These are phyloP conservation scores for Aspergillus alliaceus DNA, from an alignment of 2,329 filamentous ascomycete genomes.

Conservation along the genomic window DNA sequence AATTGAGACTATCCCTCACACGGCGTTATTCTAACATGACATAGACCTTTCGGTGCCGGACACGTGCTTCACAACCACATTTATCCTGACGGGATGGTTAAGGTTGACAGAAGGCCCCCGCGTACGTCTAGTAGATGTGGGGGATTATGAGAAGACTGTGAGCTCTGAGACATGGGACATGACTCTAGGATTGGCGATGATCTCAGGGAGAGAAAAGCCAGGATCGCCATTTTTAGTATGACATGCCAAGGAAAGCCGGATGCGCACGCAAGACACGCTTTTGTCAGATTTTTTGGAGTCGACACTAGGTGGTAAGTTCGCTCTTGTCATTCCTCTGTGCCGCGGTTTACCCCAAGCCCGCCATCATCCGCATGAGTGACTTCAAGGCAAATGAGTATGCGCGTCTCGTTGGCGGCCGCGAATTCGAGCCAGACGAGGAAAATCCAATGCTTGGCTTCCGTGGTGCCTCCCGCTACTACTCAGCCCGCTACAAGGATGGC, in stretches of 20 bases:
- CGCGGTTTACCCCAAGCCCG: slow-evolving; percentile 39
- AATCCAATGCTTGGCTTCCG: slow-evolving; percentile 47
- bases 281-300: neutral
- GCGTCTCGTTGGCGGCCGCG: slow-evolving; percentile 38
- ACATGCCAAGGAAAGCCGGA: neutral
- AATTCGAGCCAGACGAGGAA: slow-evolving; percentile 42
- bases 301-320: neutral
- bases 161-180: neutral
- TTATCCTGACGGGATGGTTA: neutral
- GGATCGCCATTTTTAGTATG: neutral
- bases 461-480: slow-evolving; percentile 45
- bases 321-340: slow-evolving; percentile 41
- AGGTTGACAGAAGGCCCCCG: neutral
- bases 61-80: neutral
- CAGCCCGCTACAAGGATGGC: slow-evolving; percentile 38
- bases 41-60: neutral
- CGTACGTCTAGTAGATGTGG: neutral
- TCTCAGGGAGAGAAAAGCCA: neutral
- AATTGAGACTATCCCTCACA: neutral
- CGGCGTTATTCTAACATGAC: neutral
- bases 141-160: neutral
- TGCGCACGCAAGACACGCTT: neutral
- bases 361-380: slow-evolving; percentile 42
- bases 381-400: slow-evolving; percentile 47
- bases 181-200: neutral